Evolutionary conservation across 139 green algal genomes (phyloP), one percentile per base, ranked within the genome.

Genomic region (Eudorina sp.): DNA sequence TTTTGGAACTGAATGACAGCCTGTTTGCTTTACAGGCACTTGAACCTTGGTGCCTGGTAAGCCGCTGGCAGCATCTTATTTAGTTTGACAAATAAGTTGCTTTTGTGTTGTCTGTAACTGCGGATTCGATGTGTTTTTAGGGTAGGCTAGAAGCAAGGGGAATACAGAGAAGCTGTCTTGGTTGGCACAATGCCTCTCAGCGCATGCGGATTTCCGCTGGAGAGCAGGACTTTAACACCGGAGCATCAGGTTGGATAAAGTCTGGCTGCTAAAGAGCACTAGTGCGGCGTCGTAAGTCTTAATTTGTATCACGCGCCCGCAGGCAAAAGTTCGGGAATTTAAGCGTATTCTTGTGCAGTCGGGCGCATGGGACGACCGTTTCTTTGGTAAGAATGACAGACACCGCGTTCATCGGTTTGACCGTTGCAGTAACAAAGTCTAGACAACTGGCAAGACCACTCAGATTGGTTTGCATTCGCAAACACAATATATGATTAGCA

Each of bases 381-480:
- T 36, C 40, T 74, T 75, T 69, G 78, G 78, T 85, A 31, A 81
- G 73, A 55, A 4, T 14, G 31, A 48, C 31, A 48, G 70, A 55
- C 70, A 19, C 7, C 41, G 76, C 36, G 76, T 69, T 70, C 40
- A n/a, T 5, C 31, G 9, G 74, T 82, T 82, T 64, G 74, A 80
- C 73, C 40, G 43, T 34, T 79, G 41, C 40, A 6, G 9, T 79
- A 29, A 31, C 62, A 13, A 55, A 55, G 11, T 55, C n/a, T n/a
- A n/a, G n/a, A n/a, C n/a, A n/a, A n/a, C n/a, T n/a, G n/a, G n/a
- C n/a, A n/a, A n/a, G n/a, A n/a, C n/a, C n/a, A n/a, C n/a, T n/a
- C n/a, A n/a, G n/a, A n/a, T n/a, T n/a, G n/a, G n/a, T n/a, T n/a
- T n/a, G n/a, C n/a, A n/a, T n/a, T n/a, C n/a, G n/a, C n/a, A n/a